These are phyloP conservation scores for Yamadazyma laniorum DNA, from an alignment of 805 yeast species.

Conservation along the genomic window DNA sequence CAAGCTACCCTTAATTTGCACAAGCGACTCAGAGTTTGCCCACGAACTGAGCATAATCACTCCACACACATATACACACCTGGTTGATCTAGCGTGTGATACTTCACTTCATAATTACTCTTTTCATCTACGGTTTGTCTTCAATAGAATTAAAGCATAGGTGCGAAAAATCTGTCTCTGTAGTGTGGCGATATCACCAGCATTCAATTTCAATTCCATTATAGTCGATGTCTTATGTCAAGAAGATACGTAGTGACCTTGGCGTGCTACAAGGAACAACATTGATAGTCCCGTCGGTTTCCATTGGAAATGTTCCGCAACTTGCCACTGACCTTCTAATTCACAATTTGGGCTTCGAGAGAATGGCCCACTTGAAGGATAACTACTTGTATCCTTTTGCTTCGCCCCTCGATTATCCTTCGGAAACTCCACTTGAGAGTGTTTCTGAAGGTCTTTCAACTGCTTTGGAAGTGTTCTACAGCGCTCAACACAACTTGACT, in stretches of 20 bases:
- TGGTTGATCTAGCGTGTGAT: slow-evolving; percentile 4
- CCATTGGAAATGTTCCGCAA: slow-evolving; percentile 91
- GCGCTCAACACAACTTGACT: slow-evolving; percentile 41
- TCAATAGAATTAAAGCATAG: background rate
- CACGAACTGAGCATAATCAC: no score
- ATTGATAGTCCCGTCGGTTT: slow-evolving; percentile 73
- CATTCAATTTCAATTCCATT: no score
- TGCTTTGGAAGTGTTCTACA: slow-evolving; percentile 63
- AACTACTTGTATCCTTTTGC: slow-evolving; percentile 73
- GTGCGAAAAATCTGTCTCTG: no score
- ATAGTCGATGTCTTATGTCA: slow-evolving; percentile 4
- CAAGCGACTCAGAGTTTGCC: no score
- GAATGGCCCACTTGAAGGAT: slow-evolving; percentile 58
- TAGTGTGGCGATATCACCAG: no score
- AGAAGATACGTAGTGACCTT: slow-evolving; percentile 2
- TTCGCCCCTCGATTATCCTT: slow-evolving; percentile 63
- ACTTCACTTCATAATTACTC: slow-evolving; percentile 5
- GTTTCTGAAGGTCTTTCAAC: slow-evolving; percentile 47
- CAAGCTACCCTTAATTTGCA: no score
- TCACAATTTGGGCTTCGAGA: slow-evolving; percentile 54
- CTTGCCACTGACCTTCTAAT: slow-evolving; percentile 70
- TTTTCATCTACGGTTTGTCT: background rate
- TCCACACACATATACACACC: no score
- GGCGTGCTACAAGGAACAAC: slow-evolving; percentile 23
- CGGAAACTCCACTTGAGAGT: slow-evolving; percentile 1